These are phyloP conservation scores for Flammula alnicola DNA, from an alignment of 1,284 basidiomycete genomes.

Conservation along the genomic window DNA sequence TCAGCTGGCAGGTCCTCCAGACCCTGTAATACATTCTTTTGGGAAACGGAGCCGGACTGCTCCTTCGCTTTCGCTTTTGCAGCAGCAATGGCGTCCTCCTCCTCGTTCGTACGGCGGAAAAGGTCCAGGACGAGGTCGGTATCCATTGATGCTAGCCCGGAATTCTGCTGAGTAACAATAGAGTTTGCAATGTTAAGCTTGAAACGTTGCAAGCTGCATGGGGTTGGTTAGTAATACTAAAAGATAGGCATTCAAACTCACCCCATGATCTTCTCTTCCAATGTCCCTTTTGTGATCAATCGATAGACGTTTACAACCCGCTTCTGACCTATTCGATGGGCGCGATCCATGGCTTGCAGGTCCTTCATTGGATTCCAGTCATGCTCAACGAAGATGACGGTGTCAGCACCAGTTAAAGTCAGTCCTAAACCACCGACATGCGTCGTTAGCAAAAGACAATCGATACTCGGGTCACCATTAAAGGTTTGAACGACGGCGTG, in stretches of 20 bases:
- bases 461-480: constrained; percentile 97
- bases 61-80: constrained; percentile 64
- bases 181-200: constrained; percentile 98
- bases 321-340: constrained; percentile 98
- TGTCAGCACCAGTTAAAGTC: constrained; percentile 97
- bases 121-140: constrained; percentile 96
- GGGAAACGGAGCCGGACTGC: constrained; percentile 53
- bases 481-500: constrained; percentile 98
- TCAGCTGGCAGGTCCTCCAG: constrained; percentile 89
- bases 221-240: constrained; percentile 3
- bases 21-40: constrained; percentile 84
- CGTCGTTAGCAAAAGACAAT: constrained; percentile 94
- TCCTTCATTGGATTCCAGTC: constrained; percentile 99
- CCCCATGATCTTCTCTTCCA: constrained; percentile 99
- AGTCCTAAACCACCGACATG: constrained; percentile 96
- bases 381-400: constrained; percentile 99
- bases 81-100: constrained; percentile 62
- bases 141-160: constrained; percentile 93
- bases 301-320: constrained; percentile 99
- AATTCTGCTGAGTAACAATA: constrained; percentile 97
- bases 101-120: constrained; percentile 83
- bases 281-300: constrained; percentile 93
- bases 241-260: constrained; percentile 61
- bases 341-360: constrained; percentile 98
- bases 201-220: constrained; percentile 88